A percentile compares a stretch with the other conserved stretches of the same genome.
Conservation (phyloP, 345 rosid species). For the Populus ilicifolia region DNA sequence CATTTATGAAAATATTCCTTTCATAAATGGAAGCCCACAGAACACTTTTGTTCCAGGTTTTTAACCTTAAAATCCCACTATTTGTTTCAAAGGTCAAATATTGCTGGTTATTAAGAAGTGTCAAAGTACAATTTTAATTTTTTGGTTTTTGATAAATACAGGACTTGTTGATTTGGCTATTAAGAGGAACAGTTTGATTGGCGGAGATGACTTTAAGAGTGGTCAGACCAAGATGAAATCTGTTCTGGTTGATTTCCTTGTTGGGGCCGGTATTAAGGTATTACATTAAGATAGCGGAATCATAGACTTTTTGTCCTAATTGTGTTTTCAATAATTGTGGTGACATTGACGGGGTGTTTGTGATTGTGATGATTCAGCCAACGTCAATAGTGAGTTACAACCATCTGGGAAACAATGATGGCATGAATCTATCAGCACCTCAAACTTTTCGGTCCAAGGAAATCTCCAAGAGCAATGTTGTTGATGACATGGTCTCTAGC, state of each 20-base stretch:
- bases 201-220: conserved; percentile 99
- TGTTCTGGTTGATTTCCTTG: conserved; percentile 88
- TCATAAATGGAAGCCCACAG: conserved; percentile 97
- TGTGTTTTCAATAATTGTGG: background rate
- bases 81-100: background rate
- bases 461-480: conserved; percentile 95
- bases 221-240: conserved; percentile 99
- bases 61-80: background rate
- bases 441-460: conserved; percentile 96
- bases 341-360: background rate
- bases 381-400: conserved; percentile 97
- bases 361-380: conserved; percentile 44
- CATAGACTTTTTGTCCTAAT: background rate
- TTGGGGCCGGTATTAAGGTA: conserved; percentile 98
- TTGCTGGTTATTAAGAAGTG: background rate
- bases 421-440: conserved; percentile 97
- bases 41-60: conserved; percentile 97
- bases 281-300: background rate
- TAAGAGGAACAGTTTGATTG: conserved; percentile 72
- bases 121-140: no score
- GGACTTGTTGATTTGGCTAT: conserved; percentile 94
- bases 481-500: conserved; percentile 97
- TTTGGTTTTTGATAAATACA: conserved; percentile 15
- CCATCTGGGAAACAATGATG: conserved; percentile 94
- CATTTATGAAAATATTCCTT: conserved; percentile 77